Percentiles rank a stretch among this genome's conserved stretches.
These are phyloP conservation scores for Saturnispora mendoncae DNA, from an alignment of 805 yeast species.

Conservation along the genomic window DNA sequence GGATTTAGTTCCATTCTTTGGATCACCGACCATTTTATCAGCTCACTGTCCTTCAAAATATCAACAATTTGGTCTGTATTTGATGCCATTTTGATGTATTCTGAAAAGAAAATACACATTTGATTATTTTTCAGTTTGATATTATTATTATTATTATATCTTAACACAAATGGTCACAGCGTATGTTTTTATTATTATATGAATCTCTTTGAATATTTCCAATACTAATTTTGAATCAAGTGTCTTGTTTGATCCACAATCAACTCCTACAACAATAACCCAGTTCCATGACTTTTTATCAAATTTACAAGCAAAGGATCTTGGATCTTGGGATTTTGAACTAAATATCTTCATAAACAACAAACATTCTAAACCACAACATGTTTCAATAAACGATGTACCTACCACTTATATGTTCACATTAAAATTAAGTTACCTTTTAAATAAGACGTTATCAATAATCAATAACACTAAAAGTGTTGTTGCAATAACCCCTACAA, in stretches of 20 bases:
- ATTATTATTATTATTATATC: not conserved
- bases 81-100: no score
- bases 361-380: slow-evolving; percentile 38
- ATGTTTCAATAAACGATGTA: slow-evolving; percentile 29
- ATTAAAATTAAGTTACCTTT: slow-evolving; percentile 41
- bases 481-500: slow-evolving; percentile 25
- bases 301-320: slow-evolving; percentile 52
- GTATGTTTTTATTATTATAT: slow-evolving; percentile 16
- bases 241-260: slow-evolving; percentile 34
- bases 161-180: slow-evolving; percentile 26
- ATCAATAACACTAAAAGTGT: slow-evolving; percentile 36
- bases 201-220: not conserved
- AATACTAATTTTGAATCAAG: slow-evolving; percentile 21
- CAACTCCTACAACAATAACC: slow-evolving; percentile 52
- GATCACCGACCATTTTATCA: slow-evolving; percentile 58
- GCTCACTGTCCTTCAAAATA: slow-evolving; percentile 56
- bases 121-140: not conserved
- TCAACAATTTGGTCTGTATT: slow-evolving; percentile 31
- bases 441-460: slow-evolving; percentile 36
- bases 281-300: slow-evolving; percentile 63
- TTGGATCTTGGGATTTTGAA: slow-evolving; percentile 63
- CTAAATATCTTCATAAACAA: slow-evolving; percentile 62
- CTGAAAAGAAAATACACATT: not conserved
- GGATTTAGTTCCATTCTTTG: slow-evolving; percentile 59
- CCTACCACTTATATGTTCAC: slow-evolving; percentile 41